phyloP scores from a whole-genome alignment of 768 basidiomycete genomes.

The Agaricus bisporus region DNA sequence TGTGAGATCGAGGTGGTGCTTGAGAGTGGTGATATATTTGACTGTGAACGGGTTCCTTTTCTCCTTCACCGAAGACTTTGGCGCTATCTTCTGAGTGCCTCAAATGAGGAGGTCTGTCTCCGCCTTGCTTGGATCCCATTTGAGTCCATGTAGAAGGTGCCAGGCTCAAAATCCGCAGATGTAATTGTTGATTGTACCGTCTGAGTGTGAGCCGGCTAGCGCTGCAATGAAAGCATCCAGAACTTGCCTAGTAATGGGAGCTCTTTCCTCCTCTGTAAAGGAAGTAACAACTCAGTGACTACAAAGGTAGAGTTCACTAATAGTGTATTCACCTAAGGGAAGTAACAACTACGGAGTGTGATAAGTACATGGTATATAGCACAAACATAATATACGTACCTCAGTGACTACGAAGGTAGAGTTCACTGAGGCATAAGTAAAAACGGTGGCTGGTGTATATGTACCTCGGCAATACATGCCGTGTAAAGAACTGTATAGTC shows the following conservation, averaged over 20 bases:
- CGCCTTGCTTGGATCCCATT: slow-evolving; percentile 20
- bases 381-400: too few species aligned
- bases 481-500: too few species aligned
- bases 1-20: slow-evolving; percentile 16
- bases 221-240: slow-evolving; percentile 25
- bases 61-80: slow-evolving; percentile 20
- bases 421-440: too few species aligned
- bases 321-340: too few species aligned
- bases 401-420: too few species aligned
- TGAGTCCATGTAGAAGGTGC: slow-evolving; percentile 36
- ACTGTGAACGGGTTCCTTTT: slow-evolving; percentile 26
- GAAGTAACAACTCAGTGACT: too few species aligned
- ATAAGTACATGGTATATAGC: too few species aligned
- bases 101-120: slow-evolving; percentile 23
- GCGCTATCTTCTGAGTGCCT: slow-evolving; percentile 24
- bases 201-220: slow-evolving; percentile 26
- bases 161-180: slow-evolving; percentile 34
- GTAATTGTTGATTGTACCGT: slow-evolving; percentile 29
- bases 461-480: too few species aligned
- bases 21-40: slow-evolving; percentile 16
- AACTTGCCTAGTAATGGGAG: slow-evolving; percentile 20
- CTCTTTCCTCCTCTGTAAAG: slow-evolving; percentile 25
- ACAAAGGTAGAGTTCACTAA: too few species aligned
- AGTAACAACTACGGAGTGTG: too few species aligned
- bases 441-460: too few species aligned